Percentiles rank a stretch among this genome's conserved stretches.
Conservation (phyloP, 2,329 filamentous ascomycete genomes). For the Colletotrichum magnum region DNA sequence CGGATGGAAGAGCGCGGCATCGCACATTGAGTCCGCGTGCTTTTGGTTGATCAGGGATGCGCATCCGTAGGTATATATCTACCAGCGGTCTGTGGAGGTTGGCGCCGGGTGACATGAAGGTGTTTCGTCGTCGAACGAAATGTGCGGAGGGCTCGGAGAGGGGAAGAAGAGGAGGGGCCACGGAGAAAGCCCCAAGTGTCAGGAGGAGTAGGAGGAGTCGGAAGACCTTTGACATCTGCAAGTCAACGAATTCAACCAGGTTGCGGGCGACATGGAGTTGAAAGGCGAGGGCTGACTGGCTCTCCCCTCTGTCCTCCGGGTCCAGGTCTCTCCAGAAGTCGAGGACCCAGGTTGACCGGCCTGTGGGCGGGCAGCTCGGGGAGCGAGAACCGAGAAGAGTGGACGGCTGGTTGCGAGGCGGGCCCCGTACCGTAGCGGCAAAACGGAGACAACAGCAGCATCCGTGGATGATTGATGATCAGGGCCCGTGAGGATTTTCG, state of each 20-base stretch:
- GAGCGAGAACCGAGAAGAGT: neutral
- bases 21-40: neutral
- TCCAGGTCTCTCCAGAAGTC: neutral
- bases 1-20: neutral
- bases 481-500: conserved; percentile 7
- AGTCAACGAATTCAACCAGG: neutral
- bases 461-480: neutral
- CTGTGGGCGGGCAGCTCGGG: neutral
- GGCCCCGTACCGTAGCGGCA: neutral
- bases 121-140: neutral
- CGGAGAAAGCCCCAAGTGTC: neutral
- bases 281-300: no score
- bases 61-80: neutral
- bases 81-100: neutral
- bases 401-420: neutral
- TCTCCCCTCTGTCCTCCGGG: neutral
- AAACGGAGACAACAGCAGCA: neutral
- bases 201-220: conserved; percentile 4
- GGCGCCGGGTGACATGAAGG: neutral
- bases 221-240: conserved; percentile 14
- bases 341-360: neutral
- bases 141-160: neutral
- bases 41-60: no score
- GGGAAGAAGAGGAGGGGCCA: neutral
- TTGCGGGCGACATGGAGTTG: neutral